Base-by-base conservation (phyloP, 2,329 filamentous ascomycete species). In the Aspergillus nomiae region DNA sequence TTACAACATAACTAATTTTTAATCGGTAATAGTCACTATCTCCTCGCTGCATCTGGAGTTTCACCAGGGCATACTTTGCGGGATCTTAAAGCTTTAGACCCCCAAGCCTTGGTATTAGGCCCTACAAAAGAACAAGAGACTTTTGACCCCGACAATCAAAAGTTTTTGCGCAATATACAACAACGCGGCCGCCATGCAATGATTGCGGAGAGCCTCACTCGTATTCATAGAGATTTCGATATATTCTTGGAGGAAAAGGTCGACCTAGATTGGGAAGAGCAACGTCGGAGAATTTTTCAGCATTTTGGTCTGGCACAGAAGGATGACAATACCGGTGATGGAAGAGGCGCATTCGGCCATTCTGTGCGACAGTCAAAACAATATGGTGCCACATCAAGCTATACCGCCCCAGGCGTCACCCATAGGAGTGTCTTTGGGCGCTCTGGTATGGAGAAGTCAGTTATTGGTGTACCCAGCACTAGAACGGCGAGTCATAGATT, bases 201-300 rank as follows among this genome's bases (percentile, higher is more conserved):
- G 87, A 94, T 97, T 70, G 87, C 91, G 38, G 93, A 97, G 75
- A 92, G 92, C n/a, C 83, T 98, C 65, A 90, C 94, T 72, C 89
- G 94, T 72, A 95, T 94, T 4, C 90, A 94, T 64, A 88, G 89
- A 61, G 95, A 98, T 74, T 98, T 99, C 75, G 94, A 99, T 76
- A 86, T 87, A 64, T 98, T 97, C 76, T 84, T 99, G 61, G 94
- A 98, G 76, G 94, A 97, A 71, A 96, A 96, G 74, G 89, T 98
- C 56, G 92, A 93, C 34, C 90, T 96, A 82, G 93, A 98, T 76
- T 98, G 95, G 94, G 94, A 97, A 70, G 90, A 91, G 19, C 94
- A 98, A 80, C 90, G 94, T 66, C 92, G 91, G 77, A 89, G 89
- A 68, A 97, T 99, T 67, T 98, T 97, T 78, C 89, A 97, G 73